Conservation (phyloP, 2,329 filamentous ascomycete species). For the Amylocarpus encephaloides region DNA sequence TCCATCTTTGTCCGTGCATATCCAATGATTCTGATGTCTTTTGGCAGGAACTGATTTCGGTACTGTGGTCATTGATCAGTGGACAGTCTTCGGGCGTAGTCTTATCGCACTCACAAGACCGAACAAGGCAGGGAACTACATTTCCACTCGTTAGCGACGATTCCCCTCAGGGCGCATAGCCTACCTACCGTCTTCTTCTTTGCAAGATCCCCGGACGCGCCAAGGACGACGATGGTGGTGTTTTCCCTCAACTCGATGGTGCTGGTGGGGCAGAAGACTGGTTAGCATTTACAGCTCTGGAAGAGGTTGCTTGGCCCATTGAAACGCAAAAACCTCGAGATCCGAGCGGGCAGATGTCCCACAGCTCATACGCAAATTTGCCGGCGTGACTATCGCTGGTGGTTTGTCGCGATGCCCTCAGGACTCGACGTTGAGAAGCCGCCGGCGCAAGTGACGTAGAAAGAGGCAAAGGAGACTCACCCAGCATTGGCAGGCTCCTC, state of each 20-base stretch:
- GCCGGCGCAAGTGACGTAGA: conserved; percentile 23
- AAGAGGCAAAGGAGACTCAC: conserved; percentile 36
- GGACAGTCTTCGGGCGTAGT: background rate
- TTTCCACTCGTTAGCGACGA: conserved; percentile 22
- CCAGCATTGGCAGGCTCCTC: conserved; percentile 44
- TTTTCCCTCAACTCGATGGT: conserved; percentile 96
- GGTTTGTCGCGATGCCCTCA: conserved; percentile 10
- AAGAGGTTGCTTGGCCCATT: conserved; percentile 17
- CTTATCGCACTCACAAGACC: conserved; percentile 68
- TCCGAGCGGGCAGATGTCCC: background rate
- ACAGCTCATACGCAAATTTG: conserved; percentile 12
- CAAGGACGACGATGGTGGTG: conserved; percentile 92
- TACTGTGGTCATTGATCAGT: conserved; percentile 51
- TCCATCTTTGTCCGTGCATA: conserved; percentile 99
- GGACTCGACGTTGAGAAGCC: conserved; percentile 4
- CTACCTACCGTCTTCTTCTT: conserved; percentile 94
- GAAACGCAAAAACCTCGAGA: conserved; percentile 13
- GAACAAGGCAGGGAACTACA: conserved; percentile 90
- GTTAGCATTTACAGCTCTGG: conserved; percentile 34
- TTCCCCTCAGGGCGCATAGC: background rate
- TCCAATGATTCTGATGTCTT: conserved; percentile 93
- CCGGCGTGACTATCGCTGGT: conserved; percentile 1
- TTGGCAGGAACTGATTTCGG: conserved; percentile 97
- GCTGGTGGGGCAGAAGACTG: conserved; percentile 41
- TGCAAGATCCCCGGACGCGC: conserved; percentile 92